A percentile compares a stretch with the other conserved stretches of the same genome.
Evolutionary conservation across 2,329 filamentous ascomycete genomes (phyloP).

Genomic region (Penicillium sp.): DNA sequence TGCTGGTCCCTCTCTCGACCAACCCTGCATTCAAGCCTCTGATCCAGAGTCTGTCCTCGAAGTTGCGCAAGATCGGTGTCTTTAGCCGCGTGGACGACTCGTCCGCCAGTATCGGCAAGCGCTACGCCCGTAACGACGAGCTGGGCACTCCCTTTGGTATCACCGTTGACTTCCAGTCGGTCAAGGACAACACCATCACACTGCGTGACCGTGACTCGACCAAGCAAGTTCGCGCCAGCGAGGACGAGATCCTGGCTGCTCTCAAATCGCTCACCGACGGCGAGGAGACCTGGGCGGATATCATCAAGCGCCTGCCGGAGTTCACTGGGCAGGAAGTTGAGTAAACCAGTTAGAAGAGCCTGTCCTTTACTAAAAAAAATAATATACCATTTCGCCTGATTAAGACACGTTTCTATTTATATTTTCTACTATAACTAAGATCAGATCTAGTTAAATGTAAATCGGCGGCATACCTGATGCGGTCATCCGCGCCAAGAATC

Average conservation of each 20-base stretch:
- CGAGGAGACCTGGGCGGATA: slow-evolving; percentile 63
- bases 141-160: slow-evolving; percentile 90
- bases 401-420: neutral
- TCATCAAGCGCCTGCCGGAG: slow-evolving; percentile 71
- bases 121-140: slow-evolving; percentile 92
- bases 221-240: slow-evolving; percentile 78
- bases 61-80: slow-evolving; percentile 70
- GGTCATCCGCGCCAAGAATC: slow-evolving; percentile 28
- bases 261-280: slow-evolving; percentile 61
- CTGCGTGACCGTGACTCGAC: slow-evolving; percentile 87
- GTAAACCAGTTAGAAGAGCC: slow-evolving; percentile 23
- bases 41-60: slow-evolving; percentile 66
- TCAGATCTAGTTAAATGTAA: neutral
- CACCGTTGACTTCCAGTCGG: slow-evolving; percentile 91
- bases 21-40: slow-evolving; percentile 78
- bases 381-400: slow-evolving; percentile 17
- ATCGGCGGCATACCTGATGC: slow-evolving; percentile 11
- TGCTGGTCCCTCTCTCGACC: slow-evolving; percentile 81
- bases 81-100: slow-evolving; percentile 87
- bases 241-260: slow-evolving; percentile 73
- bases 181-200: slow-evolving; percentile 81
- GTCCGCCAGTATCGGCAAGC: slow-evolving; percentile 87
- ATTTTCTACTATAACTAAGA: neutral
- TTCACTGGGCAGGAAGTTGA: slow-evolving; percentile 71
- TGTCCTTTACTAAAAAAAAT: slow-evolving; percentile 7